Evolutionary conservation across 306 rosid species (phyloP).

Genomic region (Glycine latifolia): DNA sequence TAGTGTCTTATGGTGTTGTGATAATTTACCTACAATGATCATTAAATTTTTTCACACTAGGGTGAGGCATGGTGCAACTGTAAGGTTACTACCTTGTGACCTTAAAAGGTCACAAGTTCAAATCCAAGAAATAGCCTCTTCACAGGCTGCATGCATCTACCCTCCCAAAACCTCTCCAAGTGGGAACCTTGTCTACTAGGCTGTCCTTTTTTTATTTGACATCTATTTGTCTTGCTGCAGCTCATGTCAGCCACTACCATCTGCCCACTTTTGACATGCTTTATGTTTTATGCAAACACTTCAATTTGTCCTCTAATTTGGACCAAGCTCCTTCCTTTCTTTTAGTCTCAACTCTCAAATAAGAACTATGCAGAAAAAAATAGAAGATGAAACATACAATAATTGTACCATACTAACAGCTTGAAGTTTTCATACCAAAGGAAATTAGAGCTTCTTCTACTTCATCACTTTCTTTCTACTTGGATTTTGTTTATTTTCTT

Average conservation of each 20-base stretch:
- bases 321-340: conserved; percentile 17
- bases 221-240: conserved; percentile 1
- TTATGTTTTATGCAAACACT: conserved; percentile 5
- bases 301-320: neutral
- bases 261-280: conserved; percentile 22
- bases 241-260: neutral
- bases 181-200: neutral
- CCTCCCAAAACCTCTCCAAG: neutral
- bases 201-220: neutral
- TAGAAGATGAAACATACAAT: conserved; percentile 11
- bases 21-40: conserved; percentile 13
- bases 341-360: neutral
- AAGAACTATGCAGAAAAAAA: conserved; percentile 17
- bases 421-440: conserved; percentile 34
- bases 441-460: conserved; percentile 36
- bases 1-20: conserved; percentile 28
- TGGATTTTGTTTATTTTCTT: conserved; percentile 12
- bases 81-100: too few species aligned
- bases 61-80: neutral
- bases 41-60: neutral
- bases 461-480: conserved; percentile 13
- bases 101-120: neutral
- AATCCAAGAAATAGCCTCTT: too few species aligned
- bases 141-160: neutral
- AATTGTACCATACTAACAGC: conserved; percentile 5